Conservation (phyloP, 495 filamentous ascomycete genomes). For the Tirmania nivea region DNA sequence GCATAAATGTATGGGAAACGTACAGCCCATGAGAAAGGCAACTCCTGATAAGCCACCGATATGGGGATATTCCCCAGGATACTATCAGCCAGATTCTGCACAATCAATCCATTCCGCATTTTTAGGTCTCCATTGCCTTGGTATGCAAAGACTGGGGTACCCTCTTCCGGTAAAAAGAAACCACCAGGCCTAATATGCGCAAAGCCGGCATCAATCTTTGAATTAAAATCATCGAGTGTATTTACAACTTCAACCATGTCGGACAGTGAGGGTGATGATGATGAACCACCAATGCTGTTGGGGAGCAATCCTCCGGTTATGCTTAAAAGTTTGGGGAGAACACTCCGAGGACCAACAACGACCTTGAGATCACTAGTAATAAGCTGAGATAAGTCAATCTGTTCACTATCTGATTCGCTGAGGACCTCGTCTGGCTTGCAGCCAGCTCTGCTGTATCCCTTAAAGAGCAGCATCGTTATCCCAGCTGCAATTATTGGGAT, state of each 20-base stretch:
- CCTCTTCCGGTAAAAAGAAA: slow-evolving; percentile 42
- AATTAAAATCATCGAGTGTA: slow-evolving; percentile 42
- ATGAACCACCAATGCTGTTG: too few relatives aligned
- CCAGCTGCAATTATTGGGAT: slow-evolving; percentile 58
- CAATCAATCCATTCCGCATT: slow-evolving; percentile 36
- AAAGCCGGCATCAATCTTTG: slow-evolving; percentile 37
- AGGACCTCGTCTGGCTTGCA: slow-evolving; percentile 25
- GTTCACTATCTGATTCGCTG: slow-evolving; percentile 4
- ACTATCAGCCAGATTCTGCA: slow-evolving; percentile 50
- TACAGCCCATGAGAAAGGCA: slow-evolving; percentile 41
- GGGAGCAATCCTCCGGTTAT: too few relatives aligned
- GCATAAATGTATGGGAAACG: slow-evolving; percentile 3
- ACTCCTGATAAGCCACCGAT: slow-evolving; percentile 39
- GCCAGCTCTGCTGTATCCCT: slow-evolving; percentile 29
- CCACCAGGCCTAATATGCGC: slow-evolving; percentile 50
- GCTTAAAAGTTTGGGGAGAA: slow-evolving; percentile 13
- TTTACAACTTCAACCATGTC: slow-evolving; percentile 33
- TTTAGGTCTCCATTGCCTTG: slow-evolving; percentile 26
- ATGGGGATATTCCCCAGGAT: slow-evolving; percentile 44
- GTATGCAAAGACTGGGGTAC: slow-evolving; percentile 37
- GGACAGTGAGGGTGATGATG: not conserved
- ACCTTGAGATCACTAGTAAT: slow-evolving; percentile 23
- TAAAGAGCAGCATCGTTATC: slow-evolving; percentile 50
- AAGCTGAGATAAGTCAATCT: slow-evolving; percentile 10
- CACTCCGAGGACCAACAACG: slow-evolving; percentile 38